These are phyloP conservation scores for Chaetoscypha palmicola DNA, from an alignment of 2,329 filamentous ascomycete species.

Conservation along the genomic window DNA sequence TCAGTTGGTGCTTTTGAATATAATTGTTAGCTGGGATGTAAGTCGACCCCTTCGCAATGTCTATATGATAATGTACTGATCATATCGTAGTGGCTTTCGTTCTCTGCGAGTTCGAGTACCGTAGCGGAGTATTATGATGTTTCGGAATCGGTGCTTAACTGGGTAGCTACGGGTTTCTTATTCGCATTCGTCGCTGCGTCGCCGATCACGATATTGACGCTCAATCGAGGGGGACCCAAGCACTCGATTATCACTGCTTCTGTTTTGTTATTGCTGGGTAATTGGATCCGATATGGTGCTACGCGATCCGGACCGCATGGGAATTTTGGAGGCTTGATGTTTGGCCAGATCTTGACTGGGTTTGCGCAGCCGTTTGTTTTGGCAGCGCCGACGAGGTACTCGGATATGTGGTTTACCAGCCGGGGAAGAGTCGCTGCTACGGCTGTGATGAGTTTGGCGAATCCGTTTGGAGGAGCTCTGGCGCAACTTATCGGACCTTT, in stretches of 20 bases:
- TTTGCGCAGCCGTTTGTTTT: slow-evolving; percentile 89
- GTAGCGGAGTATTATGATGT: slow-evolving; percentile 71
- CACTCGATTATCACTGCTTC: slow-evolving; percentile 68
- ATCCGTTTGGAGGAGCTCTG: slow-evolving; percentile 82
- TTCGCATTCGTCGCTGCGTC: slow-evolving; percentile 72
- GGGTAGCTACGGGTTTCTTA: slow-evolving; percentile 82
- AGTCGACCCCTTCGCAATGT: slow-evolving; percentile 40
- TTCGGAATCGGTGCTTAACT: slow-evolving; percentile 74
- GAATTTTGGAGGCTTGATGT: slow-evolving; percentile 71
- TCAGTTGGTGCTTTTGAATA: slow-evolving; percentile 81
- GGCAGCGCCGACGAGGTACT: slow-evolving; percentile 81
- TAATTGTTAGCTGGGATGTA: slow-evolving; percentile 93
- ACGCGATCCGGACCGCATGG: slow-evolving; percentile 47
- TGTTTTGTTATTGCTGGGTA: slow-evolving; percentile 68
- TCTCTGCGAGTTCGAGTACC: slow-evolving; percentile 71
- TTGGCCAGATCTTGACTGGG: slow-evolving; percentile 85
- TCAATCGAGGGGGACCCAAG: slow-evolving; percentile 73
- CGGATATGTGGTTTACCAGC: slow-evolving; percentile 89
- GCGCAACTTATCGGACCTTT: slow-evolving; percentile 82
- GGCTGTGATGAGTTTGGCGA: slow-evolving; percentile 75
- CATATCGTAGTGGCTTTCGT: slow-evolving; percentile 72
- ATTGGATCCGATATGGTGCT: slow-evolving; percentile 85
- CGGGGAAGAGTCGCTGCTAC: slow-evolving; percentile 79
- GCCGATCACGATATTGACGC: slow-evolving; percentile 66
- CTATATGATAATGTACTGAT: background rate